Percentiles rank a stretch among this genome's conserved stretches.
Conservation (phyloP, 2,329 filamentous ascomycete species). For the Fusarium sp. region DNA sequence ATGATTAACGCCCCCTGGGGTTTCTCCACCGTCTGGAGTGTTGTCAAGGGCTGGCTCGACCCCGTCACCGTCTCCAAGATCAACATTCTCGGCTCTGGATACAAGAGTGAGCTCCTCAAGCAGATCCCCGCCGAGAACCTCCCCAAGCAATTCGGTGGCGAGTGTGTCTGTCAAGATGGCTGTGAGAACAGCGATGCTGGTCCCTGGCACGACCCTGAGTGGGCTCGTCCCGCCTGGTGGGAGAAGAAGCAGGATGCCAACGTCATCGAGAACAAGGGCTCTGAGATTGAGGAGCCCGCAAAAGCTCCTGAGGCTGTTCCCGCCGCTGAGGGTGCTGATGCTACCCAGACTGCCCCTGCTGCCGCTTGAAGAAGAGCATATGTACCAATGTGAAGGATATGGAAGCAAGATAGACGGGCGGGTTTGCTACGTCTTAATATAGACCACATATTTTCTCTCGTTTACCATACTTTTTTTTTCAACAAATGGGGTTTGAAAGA, state of each 20-base stretch:
- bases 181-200: slow-evolving; percentile 89
- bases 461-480: slow-evolving; percentile 26
- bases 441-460: slow-evolving; percentile 37
- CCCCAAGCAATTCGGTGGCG: slow-evolving; percentile 85
- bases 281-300: slow-evolving; percentile 48
- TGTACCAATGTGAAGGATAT: slow-evolving; percentile 2
- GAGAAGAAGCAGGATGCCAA: slow-evolving; percentile 57
- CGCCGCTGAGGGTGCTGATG: slow-evolving; percentile 46
- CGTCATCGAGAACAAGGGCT: slow-evolving; percentile 54
- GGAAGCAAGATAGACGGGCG: slow-evolving; percentile 27
- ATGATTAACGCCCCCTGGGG: slow-evolving; percentile 98
- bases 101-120: slow-evolving; percentile 82
- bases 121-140: slow-evolving; percentile 93
- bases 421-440: slow-evolving; percentile 32
- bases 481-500: slow-evolving; percentile 14
- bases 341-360: slow-evolving; percentile 48
- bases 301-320: slow-evolving; percentile 46
- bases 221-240: slow-evolving; percentile 72
- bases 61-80: slow-evolving; percentile 98
- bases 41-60: slow-evolving; percentile 94
- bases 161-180: slow-evolving; percentile 82
- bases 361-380: slow-evolving; percentile 43
- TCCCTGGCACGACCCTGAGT: slow-evolving; percentile 83
- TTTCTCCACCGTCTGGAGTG: slow-evolving; percentile 84
- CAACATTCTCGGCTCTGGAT: slow-evolving; percentile 82